Base-by-base conservation (phyloP, 371 early-diverging fungal genomes). In the Lichtheimia hyalospora region DNA sequence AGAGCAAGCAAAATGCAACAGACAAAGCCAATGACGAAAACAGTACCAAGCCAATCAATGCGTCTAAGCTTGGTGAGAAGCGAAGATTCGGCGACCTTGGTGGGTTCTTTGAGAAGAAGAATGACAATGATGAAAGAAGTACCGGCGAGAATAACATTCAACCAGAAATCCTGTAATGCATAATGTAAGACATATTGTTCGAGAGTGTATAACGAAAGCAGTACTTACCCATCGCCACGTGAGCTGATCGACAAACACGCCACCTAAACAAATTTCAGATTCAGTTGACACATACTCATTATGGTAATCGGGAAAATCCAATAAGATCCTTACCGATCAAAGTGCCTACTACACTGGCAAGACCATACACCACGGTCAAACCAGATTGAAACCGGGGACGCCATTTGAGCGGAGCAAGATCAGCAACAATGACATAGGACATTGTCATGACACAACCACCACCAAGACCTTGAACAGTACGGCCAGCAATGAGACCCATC, bases 341-440 rank as follows among this genome's bases (percentile, higher is more conserved):
- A 1, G 92, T 91, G 7, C 93, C 93, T 10, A 89, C 70, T 0
- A 88, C 88, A 39, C 84, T 84, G 2, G 91, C 84, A 20, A 90
- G 57, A n/a, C 88, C 89, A 68, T 88, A 92, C 16, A 88, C 81
- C 24, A 77, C 83, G 52, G 80, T 74, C 27, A 86, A 69, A 39
- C 84, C 68, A 3, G 84, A 76, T 60, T 86, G 81, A 59, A 86
- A 89, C 8, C 84, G 80, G 27, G 85, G 88, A 0, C 93, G 83
- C 21, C 92, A 83, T 12, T 82, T 66, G 14, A 90, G 44, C 13
- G 90, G 74, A 1, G 73, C 62, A 20, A 94, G 70, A 56, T 96
- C 96, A 3, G 92, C 82, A 49, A 94, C 86, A 60, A 93, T 87
- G 58, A 94, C 89, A 58, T 88, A 79, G 18, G 82, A 79, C 71